phyloP scores from a whole-genome alignment of 2,329 filamentous ascomycete species.

The Didymella glomerata region DNA sequence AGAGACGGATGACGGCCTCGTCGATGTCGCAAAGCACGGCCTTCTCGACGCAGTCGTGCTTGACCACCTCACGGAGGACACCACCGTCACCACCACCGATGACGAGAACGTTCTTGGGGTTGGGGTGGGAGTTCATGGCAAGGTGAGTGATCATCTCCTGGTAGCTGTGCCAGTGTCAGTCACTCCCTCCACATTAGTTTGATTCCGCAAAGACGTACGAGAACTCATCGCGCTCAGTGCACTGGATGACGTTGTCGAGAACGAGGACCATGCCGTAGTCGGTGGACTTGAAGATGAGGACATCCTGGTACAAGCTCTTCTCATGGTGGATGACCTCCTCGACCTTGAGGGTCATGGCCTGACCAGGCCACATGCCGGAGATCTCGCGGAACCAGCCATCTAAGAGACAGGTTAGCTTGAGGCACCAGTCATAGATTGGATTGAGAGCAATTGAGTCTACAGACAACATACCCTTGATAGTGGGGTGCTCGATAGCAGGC shows the following conservation, averaged over 20 bases:
- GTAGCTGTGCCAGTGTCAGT: constrained; percentile 63
- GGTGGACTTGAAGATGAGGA: constrained; percentile 97
- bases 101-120: constrained; percentile 97
- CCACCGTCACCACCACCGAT: constrained; percentile 98
- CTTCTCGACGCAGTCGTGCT: constrained; percentile 97
- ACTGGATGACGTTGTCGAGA: constrained; percentile 98
- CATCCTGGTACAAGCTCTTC: constrained; percentile 99
- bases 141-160: constrained; percentile 99
- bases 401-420: constrained; percentile 52
- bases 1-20: constrained; percentile 97
- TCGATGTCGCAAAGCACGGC: constrained; percentile 98
- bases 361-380: constrained; percentile 98
- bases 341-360: constrained; percentile 91
- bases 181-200: background rate
- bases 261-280: constrained; percentile 96
- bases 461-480: constrained; percentile 70
- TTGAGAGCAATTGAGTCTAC: background rate
- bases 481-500: constrained; percentile 74
- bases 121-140: constrained; percentile 97
- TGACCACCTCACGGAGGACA: constrained; percentile 97
- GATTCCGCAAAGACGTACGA: constrained; percentile 61
- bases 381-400: constrained; percentile 99
- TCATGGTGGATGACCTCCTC: constrained; percentile 98
- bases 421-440: background rate
- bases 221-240: constrained; percentile 98